Evolutionary conservation across 305 asterid genomes (phyloP).

Genomic region (Fraxinus greggii): DNA sequence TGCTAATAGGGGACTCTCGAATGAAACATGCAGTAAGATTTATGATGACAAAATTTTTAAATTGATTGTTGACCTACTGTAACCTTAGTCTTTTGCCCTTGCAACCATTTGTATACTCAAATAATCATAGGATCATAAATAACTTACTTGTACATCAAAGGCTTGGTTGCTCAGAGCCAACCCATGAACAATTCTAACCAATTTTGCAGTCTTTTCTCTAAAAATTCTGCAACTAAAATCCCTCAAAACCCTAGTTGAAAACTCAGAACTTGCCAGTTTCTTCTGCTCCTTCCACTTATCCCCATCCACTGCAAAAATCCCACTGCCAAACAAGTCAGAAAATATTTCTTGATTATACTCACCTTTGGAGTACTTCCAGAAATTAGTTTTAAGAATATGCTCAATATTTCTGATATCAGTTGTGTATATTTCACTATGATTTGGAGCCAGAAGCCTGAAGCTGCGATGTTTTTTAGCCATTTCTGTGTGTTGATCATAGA

Average conservation of each 20-base stretch:
- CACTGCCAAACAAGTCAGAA: slow-evolving; percentile 58
- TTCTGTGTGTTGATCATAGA: slow-evolving; percentile 50
- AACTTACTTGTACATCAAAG: slow-evolving; percentile 59
- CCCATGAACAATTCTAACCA: slow-evolving; percentile 37
- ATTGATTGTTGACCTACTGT: neutral
- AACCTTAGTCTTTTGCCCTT: no score
- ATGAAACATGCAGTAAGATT: neutral
- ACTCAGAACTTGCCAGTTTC: slow-evolving; percentile 66
- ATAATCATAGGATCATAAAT: neutral
- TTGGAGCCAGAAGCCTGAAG: slow-evolving; percentile 45
- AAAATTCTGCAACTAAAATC: slow-evolving; percentile 64
- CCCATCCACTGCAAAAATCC: slow-evolving; percentile 71
- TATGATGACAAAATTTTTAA: neutral
- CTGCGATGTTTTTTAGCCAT: slow-evolving; percentile 40
- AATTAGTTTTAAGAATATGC: slow-evolving; percentile 56
- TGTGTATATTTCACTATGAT: slow-evolving; percentile 60
- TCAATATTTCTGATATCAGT: slow-evolving; percentile 54
- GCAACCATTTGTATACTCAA: neutral
- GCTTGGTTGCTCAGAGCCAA: slow-evolving; percentile 31
- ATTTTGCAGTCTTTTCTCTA: slow-evolving; percentile 46
- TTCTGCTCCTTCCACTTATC: slow-evolving; percentile 73
- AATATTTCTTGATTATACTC: slow-evolving; percentile 41
- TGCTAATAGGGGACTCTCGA: neutral
- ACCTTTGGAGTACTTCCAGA: slow-evolving; percentile 53
- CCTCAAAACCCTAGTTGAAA: slow-evolving; percentile 62